Percentiles rank a stretch among this genome's conserved stretches.
Evolutionary conservation across 805 yeast species (phyloP).

Genomic region (Saccharomycodes ludwigii): DNA sequence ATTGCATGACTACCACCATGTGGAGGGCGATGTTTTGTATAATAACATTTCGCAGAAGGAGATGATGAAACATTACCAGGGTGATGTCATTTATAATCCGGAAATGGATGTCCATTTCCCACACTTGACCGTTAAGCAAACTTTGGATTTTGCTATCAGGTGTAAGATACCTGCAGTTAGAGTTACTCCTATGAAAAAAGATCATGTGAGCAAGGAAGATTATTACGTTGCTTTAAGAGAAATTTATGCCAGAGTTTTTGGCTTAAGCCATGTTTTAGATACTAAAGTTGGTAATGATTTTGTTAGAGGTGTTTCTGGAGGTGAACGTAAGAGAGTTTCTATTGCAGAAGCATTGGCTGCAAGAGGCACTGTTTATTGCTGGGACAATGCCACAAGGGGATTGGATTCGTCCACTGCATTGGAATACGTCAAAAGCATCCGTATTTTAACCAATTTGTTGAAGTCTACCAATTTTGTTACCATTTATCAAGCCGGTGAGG

Average conservation of each 20-base stretch:
- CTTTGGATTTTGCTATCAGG: conserved; percentile 57
- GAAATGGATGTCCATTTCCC: conserved; percentile 68
- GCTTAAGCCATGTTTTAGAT: conserved; percentile 40
- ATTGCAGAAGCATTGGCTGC: conserved; percentile 56
- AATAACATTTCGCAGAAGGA: conserved; percentile 50
- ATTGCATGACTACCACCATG: conserved; percentile 30
- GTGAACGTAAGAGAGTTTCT: conserved; percentile 67
- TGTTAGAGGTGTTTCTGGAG: conserved; percentile 60
- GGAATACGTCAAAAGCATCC: conserved; percentile 49
- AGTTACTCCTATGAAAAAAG: conserved; percentile 27
- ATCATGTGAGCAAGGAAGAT: no score
- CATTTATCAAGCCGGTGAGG: conserved; percentile 48
- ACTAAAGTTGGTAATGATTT: conserved; percentile 46
- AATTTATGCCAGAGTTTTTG: conserved; percentile 31
- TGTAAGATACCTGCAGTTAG: conserved; percentile 52
- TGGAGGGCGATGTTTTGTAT: conserved; percentile 44
- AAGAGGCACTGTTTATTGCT: conserved; percentile 44
- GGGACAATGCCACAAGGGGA: conserved; percentile 73
- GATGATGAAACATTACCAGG: conserved; percentile 44
- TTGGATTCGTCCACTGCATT: conserved; percentile 66
- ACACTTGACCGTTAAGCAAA: conserved; percentile 61
- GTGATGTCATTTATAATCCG: conserved; percentile 46
- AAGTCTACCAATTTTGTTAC: conserved; percentile 46
- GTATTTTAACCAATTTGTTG: conserved; percentile 38
- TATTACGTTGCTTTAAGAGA: no score